Conservation (phyloP, 2,329 filamentous ascomycete genomes). For the Metarhizium guizhouense region DNA sequence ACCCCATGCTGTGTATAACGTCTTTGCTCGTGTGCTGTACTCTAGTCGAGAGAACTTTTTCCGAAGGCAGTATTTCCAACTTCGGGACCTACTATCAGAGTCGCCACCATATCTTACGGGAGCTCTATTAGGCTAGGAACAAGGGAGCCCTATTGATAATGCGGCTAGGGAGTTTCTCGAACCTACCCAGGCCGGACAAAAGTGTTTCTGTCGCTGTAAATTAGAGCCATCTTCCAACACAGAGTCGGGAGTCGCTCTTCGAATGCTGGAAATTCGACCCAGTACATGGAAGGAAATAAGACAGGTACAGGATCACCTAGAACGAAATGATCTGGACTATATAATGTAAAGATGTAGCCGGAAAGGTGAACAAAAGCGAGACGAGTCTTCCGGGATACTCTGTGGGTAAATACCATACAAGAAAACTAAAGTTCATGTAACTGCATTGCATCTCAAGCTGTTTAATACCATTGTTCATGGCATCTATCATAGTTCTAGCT, state of each 20-base stretch:
- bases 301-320: constrained; percentile 14
- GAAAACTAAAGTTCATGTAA: background rate
- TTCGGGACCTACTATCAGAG: constrained; percentile 53
- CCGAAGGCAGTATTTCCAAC: constrained; percentile 52
- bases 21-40: constrained; percentile 52
- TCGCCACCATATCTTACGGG: constrained; percentile 40
- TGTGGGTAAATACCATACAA: background rate
- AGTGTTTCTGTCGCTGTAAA: constrained; percentile 24
- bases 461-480: background rate
- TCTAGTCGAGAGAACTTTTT: constrained; percentile 43
- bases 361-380: background rate
- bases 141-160: constrained; percentile 16
- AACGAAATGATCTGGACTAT: constrained; percentile 18
- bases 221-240: constrained; percentile 13
- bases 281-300: constrained; percentile 21
- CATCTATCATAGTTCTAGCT: background rate
- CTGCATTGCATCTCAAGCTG: background rate
- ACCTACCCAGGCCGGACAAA: constrained; percentile 9
- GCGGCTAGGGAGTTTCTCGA: constrained; percentile 16
- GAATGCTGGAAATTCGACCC: constrained; percentile 17
- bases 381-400: background rate
- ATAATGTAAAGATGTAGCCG: background rate
- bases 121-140: constrained; percentile 17
- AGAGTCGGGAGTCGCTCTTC: constrained; percentile 15
- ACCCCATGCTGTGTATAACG: constrained; percentile 43